Base-by-base conservation (phyloP, 257 asterid genomes). In the Apocynum venetum region DNA sequence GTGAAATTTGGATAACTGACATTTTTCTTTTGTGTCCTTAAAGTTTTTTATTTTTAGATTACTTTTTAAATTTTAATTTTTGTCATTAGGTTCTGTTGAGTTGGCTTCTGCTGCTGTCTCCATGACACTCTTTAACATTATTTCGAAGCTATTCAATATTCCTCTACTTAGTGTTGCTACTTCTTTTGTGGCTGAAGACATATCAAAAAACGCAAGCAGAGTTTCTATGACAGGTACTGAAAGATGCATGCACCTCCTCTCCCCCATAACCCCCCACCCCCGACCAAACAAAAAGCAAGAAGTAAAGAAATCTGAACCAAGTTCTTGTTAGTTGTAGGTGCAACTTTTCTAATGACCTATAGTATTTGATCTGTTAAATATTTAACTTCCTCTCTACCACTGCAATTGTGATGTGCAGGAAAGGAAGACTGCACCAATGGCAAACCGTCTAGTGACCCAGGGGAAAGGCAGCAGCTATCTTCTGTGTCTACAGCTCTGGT, bases 21-120 rank as follows among this genome's bases (percentile, higher is more conserved):
- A 36, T 25, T 57, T 52, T 31, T 53, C n/a, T 11, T 46, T 47
- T 61, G 7, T 81, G 44, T 69, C 7, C 74, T 77, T 69, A 9
- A 36, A 56, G 41, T 15, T 51, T 63, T 52, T n/a, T 5, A 17
- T 25, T 69, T 69, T 67, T 35, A 44, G 71, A 59, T 71, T 61
- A 48, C 76, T 73, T 40, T 73, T 55, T 43, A 59, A 41, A 5
- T 7, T 70, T 35, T 55, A 64, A 35, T 31, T 57, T 75, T 77
- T 70, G 65, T 78, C 19, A 64, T 48, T 80, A 94, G 98, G 98
- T 83, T 83, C 96, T 14, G 87, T 92, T 82, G 96, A 92, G 86
- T 89, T 94, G 92, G 98, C 97, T 85, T 94, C 97, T 76, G 97
- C 97, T 84, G 97, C 92, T 81, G 93, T 91, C 78, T 94, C 98